These are phyloP conservation scores for Cutaneotrichosporon mucoides DNA, from an alignment of 1,284 basidiomycete genomes.

Conservation along the genomic window DNA sequence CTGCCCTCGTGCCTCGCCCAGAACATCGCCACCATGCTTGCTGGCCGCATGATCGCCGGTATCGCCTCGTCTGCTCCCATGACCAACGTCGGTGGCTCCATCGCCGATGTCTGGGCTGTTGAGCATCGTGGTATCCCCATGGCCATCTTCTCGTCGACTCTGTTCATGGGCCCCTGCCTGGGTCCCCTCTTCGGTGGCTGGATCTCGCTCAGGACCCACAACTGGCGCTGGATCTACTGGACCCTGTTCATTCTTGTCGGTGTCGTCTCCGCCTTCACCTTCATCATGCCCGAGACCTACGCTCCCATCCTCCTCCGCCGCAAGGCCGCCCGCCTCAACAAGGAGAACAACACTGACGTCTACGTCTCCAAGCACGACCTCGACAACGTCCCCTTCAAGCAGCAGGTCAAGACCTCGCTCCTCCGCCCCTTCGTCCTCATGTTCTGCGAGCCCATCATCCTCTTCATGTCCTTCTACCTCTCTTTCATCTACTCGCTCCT, in stretches of 20 bases:
- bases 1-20: slow-evolving; percentile 50
- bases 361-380: slow-evolving; percentile 45
- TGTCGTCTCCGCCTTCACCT: slow-evolving; percentile 33
- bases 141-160: slow-evolving; percentile 47
- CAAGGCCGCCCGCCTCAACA: slow-evolving; percentile 42
- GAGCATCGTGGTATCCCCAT: slow-evolving; percentile 50
- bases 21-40: slow-evolving; percentile 51
- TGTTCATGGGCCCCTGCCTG: slow-evolving; percentile 49
- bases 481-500: slow-evolving; percentile 51
- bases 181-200: slow-evolving; percentile 48
- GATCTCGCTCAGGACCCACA: slow-evolving; percentile 36
- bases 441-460: slow-evolving; percentile 49
- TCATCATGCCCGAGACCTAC: slow-evolving; percentile 48
- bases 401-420: slow-evolving; percentile 44
- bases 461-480: slow-evolving; percentile 51
- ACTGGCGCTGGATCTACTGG: slow-evolving; percentile 53
- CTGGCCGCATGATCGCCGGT: slow-evolving; percentile 52
- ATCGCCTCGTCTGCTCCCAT: slow-evolving; percentile 51
- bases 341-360: slow-evolving; percentile 43
- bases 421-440: slow-evolving; percentile 49
- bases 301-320: slow-evolving; percentile 44
- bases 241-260: slow-evolving; percentile 46
- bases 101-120: slow-evolving; percentile 51
- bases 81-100: slow-evolving; percentile 52
- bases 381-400: slow-evolving; percentile 32